Evolutionary conservation across 129 eudicot genomes (phyloP), one percentile per base, ranked within the genome.

Genomic region (Mikania micrantha): DNA sequence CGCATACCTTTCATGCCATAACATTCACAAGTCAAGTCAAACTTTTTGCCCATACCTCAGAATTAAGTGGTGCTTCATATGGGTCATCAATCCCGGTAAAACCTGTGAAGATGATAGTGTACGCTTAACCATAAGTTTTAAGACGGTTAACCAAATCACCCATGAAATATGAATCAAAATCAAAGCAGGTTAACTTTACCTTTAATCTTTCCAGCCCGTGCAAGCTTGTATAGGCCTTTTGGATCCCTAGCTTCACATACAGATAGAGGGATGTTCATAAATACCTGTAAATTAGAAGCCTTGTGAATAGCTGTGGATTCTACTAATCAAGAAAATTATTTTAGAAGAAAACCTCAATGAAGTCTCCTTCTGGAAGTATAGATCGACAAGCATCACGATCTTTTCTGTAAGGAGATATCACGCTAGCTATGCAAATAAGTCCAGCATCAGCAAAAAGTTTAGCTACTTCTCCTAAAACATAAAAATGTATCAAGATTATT

Each of bases 381-480:
- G 90, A 77, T 53, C 99, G 95, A 50, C 96, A 88, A 44, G 90
- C 86, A 73, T 89, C 96, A 9, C 99, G 82, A 57, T 93, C 99
- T 69, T 83, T 86, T 77, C 94, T 82, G 53, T 89, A 93, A 24
- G 99, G 99, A 62, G 99, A 89, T 86, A 93, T 93, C 69, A 77
- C 77, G 58, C 99, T 93, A 36, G 96, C 99, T 60, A 93, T 93
- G 80, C 96, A 86, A 50, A 93, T 93, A 39, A 93, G 75, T 74
- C 99, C 99, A 75, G 96, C 91, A 81, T 93, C 99, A 12, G 96
- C 87, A 77, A 93, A 93, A 19, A 93, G 81, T 87, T 93, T 93
- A 9, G 96, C 95, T 3, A 93, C 99, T 85, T 93, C 99, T 7
- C 99, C 99, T 93, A 40, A 0, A 69, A 70, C 10, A 54, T 24